A percentile compares a stretch with the other conserved stretches of the same genome.
Evolutionary conservation across 2,329 filamentous ascomycete species (phyloP).

Genomic region (Fusarium cicatricum): DNA sequence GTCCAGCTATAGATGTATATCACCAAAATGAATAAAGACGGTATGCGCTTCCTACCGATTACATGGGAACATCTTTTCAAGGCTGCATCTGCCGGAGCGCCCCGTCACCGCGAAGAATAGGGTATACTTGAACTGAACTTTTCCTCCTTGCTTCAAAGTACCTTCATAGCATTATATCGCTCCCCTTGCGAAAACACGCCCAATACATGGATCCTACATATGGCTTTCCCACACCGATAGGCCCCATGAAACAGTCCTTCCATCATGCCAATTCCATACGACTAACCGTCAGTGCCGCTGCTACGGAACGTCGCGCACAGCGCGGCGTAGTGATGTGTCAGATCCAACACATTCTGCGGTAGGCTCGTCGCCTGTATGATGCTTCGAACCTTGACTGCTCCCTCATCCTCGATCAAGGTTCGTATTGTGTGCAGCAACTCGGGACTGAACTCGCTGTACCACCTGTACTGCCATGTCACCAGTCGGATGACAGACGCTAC

Average conservation of each 20-base stretch:
- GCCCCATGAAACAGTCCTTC: slow-evolving; percentile 6
- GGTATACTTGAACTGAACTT: slow-evolving; percentile 14
- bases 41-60: background rate
- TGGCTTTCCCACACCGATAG: slow-evolving; percentile 19
- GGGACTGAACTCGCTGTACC: slow-evolving; percentile 99
- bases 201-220: slow-evolving; percentile 6
- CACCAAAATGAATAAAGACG: too few species aligned
- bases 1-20: too few species aligned
- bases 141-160: slow-evolving; percentile 16
- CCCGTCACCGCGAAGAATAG: background rate
- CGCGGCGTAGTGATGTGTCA: slow-evolving; percentile 96
- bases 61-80: background rate
- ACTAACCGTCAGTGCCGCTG: slow-evolving; percentile 84
- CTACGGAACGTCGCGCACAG: slow-evolving; percentile 95
- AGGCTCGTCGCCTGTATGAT: slow-evolving; percentile 96
- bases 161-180: slow-evolving; percentile 24
- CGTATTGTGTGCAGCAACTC: slow-evolving; percentile 87
- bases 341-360: slow-evolving; percentile 89
- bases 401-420: slow-evolving; percentile 95
- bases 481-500: slow-evolving; percentile 88
- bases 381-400: slow-evolving; percentile 94
- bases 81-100: background rate
- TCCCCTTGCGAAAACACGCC: slow-evolving; percentile 12
- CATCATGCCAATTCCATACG: background rate
- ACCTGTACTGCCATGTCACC: slow-evolving; percentile 98